Base-by-base conservation (phyloP, 139 green algal genomes). In the Coccomyxa sp. region DNA sequence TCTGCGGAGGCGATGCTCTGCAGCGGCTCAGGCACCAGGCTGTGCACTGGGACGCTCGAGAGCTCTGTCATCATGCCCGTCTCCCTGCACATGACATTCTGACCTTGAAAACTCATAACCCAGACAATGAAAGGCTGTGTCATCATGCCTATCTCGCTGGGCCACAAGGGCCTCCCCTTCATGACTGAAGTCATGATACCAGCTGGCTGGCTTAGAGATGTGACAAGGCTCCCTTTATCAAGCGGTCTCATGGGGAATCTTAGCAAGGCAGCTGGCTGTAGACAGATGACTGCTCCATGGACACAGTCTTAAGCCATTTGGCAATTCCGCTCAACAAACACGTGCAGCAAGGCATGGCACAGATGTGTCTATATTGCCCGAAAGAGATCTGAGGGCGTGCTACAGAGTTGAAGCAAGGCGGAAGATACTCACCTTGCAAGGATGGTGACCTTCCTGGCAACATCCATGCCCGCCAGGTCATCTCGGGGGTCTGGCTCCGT, bases 401-500 rank as follows among this genome's bases (percentile, higher is more conserved):
- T n/a, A n/a, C n/a, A n/a, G n/a, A n/a, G n/a, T n/a, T n/a, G n/a
- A n/a, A n/a, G n/a, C n/a, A n/a, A n/a, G n/a, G n/a, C n/a, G n/a
- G n/a, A n/a, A n/a, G 50, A 34, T 24, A 10, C 44, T 39, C 39
- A 84, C 82, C 83, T 78, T 22, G 83, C 83, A 7, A 90, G 68
- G 39, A 88, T 88, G 37, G 76, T 83, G 35, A 97, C 95, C 84
- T 99, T 99, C 18, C 96, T 84, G 0, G 95, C 96, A 18, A 99
- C 96, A 73, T 99, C 96, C 74, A 92, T 97, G 70, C 93, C 93
- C 12, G 88, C 90, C 58, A 99, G 87, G 86, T 99, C 95, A 54
- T 99, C 95, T 18, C 95, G 79, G 0, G 95, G 95, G 83, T 99
- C 95, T 5, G 95, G 95, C 86, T 99, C 95, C 0, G 96, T 99